These are phyloP conservation scores for Lentinula sp. DNA, from an alignment of 768 basidiomycete genomes.

Conservation along the genomic window DNA sequence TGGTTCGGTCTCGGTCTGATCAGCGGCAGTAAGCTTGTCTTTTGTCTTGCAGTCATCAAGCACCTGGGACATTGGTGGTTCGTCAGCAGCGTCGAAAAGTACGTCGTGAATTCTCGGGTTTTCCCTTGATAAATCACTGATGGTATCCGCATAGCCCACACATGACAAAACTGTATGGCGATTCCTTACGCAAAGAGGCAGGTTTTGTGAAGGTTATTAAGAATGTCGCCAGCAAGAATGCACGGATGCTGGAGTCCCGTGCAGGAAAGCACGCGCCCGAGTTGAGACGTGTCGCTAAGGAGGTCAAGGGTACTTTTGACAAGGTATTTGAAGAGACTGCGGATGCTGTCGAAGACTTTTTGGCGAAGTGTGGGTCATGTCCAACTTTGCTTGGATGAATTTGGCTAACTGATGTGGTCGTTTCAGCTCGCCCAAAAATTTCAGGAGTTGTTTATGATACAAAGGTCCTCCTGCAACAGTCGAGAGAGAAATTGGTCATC, in stretches of 20 bases:
- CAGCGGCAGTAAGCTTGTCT: conserved; percentile 89
- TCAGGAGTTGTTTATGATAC: conserved; percentile 92
- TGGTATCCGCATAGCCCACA: conserved; percentile 66
- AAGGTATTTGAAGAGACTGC: conserved; percentile 94
- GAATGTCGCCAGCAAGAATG: conserved; percentile 82
- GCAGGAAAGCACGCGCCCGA: conserved; percentile 82
- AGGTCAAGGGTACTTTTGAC: conserved; percentile 91
- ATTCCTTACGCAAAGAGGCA: conserved; percentile 89
- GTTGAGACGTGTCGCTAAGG: conserved; percentile 65
- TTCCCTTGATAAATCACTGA: not conserved
- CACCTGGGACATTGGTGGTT: conserved; percentile 96
- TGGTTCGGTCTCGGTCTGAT: conserved; percentile 93
- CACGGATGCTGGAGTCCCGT: conserved; percentile 63
- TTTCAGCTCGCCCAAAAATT: conserved; percentile 76
- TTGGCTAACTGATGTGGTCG: not conserved
- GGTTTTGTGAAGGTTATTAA: conserved; percentile 99
- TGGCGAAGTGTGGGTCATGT: conserved; percentile 70
- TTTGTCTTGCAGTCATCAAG: conserved; percentile 75
- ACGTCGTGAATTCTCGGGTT: conserved; percentile 16
- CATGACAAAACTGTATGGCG: conserved; percentile 94
- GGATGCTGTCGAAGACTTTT: conserved; percentile 89
- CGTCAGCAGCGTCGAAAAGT: conserved; percentile 89
- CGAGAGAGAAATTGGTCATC: conserved; percentile 85
- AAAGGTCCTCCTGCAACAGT: conserved; percentile 85
- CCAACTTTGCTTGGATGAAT: not conserved